Base-by-base conservation (phyloP, 805 yeast genomes). In the Brettanomyces bruxellensis region DNA sequence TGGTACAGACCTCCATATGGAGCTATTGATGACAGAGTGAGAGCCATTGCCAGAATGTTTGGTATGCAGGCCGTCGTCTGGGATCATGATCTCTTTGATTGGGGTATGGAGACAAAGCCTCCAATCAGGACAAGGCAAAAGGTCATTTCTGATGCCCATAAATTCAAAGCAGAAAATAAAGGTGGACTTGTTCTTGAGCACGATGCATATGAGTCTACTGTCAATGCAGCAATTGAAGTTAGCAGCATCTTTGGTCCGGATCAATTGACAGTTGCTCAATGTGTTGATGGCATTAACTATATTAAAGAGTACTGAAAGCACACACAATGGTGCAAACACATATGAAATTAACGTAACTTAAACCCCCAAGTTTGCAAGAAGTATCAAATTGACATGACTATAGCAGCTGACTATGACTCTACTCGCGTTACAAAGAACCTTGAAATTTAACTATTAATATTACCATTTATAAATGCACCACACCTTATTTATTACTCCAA, bases 1-100 rank as follows among this genome's bases (percentile, higher is more conserved):
- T 91, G 91, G 86, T 91, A 86, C 62, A 75, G 99, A 54, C 99
- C 99, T 0, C 99, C 99, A 1, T 91, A 87, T 60, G 99, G 98
- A 1, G 97, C 95, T 0, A 72, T 87, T 34, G 99, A 91, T 66
- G 83, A 89, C 60, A 69, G 98, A 45, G 84, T 91, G 1, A 69
- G 98, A 47, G 67, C 81, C 2, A 86, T 91, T 46, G 75, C 87
- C 13, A 70, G 90, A 45, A 86, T 83, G 64, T 84, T 91, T 62
- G 96, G 96, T 0, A 75, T 91, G 73, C 88, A 83, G 56, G 79
- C 86, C 4, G 96, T 85, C 25, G 65, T 91, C 34, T 91, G 98
- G 99, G 93, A 88, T 59, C 78, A 75, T 56, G 98, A 91, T 64
- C 79, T 96, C 0, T 81, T 82, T 65, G 98, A 91, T 64, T 91